Conservation (phyloP, 495 filamentous ascomycete species). For the Xylaria palmicola region DNA sequence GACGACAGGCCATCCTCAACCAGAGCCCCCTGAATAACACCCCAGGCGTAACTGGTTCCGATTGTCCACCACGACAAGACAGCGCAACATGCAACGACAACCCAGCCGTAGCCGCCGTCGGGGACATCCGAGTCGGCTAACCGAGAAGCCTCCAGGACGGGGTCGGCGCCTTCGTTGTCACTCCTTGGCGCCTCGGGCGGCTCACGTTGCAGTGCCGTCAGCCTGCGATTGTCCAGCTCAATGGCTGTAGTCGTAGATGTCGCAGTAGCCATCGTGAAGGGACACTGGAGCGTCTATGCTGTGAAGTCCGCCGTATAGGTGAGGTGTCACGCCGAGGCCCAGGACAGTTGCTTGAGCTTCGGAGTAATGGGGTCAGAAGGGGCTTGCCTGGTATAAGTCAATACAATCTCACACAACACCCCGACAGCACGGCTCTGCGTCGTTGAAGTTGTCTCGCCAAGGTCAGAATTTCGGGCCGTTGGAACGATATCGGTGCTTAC, state of each 20-base stretch:
- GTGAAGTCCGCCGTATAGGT: too few species aligned
- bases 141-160: constrained; percentile 50
- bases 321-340: too few species aligned
- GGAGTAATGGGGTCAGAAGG: neutral
- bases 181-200: neutral
- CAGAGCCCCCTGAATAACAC: constrained; percentile 56
- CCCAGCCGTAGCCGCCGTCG: constrained; percentile 62
- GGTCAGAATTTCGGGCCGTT: neutral
- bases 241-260: constrained; percentile 8
- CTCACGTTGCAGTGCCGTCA: constrained; percentile 5
- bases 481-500: neutral
- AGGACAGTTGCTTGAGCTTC: neutral
- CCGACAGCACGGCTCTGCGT: neutral
- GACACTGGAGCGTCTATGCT: too few species aligned
- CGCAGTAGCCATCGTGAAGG: constrained; percentile 6
- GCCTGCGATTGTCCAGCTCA: neutral
- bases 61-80: constrained; percentile 56
- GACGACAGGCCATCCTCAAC: constrained; percentile 46
- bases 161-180: constrained; percentile 26
- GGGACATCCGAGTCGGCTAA: constrained; percentile 50
- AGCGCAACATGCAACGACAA: constrained; percentile 51
- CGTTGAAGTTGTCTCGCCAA: neutral
- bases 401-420: neutral
- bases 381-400: neutral
- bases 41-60: constrained; percentile 56